phyloP scores from a whole-genome alignment of 2,329 filamentous ascomycete genomes.

The Proliferodiscus dingleyae region DNA sequence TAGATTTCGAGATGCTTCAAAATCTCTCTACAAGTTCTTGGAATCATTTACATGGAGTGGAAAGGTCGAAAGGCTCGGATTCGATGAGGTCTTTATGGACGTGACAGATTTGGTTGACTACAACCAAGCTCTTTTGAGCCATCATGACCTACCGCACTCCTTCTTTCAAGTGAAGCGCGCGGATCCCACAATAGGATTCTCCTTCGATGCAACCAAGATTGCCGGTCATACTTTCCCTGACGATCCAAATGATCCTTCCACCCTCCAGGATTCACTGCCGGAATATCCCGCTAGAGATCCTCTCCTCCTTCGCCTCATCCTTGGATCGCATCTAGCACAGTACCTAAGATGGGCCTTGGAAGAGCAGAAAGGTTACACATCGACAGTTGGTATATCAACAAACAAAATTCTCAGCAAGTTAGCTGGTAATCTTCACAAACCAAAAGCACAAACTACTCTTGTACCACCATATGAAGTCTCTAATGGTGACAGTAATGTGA shows the following conservation, averaged over 20 bases:
- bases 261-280: slow-evolving; percentile 35
- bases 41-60: slow-evolving; percentile 70
- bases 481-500: slow-evolving; percentile 44
- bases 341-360: slow-evolving; percentile 70
- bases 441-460: slow-evolving; percentile 79
- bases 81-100: slow-evolving; percentile 75
- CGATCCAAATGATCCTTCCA: slow-evolving; percentile 29
- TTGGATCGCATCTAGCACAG: slow-evolving; percentile 77
- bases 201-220: slow-evolving; percentile 65
- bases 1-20: slow-evolving; percentile 80
- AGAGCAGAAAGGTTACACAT: slow-evolving; percentile 74
- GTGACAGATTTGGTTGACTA: slow-evolving; percentile 83
- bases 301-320: slow-evolving; percentile 50
- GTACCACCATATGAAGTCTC: slow-evolving; percentile 52
- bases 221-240: slow-evolving; percentile 47
- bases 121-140: slow-evolving; percentile 69
- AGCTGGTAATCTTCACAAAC: slow-evolving; percentile 79
- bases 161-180: slow-evolving; percentile 73
- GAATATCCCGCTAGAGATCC: slow-evolving; percentile 10
- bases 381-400: slow-evolving; percentile 81
- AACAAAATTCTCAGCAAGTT: slow-evolving; percentile 85
- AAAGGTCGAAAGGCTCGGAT: slow-evolving; percentile 75
- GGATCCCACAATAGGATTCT: slow-evolving; percentile 77
- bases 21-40: slow-evolving; percentile 70
- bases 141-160: slow-evolving; percentile 55